These are phyloP conservation scores for Magnusiomyces fungicola DNA, from an alignment of 1,139 yeast genomes.

Conservation along the genomic window DNA sequence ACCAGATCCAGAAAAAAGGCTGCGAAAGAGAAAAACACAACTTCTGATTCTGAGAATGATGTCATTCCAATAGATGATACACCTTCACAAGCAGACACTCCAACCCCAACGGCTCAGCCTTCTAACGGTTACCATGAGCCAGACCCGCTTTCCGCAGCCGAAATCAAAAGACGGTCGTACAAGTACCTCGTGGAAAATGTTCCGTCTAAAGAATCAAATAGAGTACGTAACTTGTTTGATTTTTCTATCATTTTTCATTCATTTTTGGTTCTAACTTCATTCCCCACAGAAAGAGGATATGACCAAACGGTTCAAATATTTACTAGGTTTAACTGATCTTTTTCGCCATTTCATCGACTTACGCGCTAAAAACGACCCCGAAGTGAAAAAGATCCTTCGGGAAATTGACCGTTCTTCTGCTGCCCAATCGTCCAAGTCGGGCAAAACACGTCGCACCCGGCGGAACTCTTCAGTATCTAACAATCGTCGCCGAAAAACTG, in stretches of 20 bases:
- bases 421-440: neutral
- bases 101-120: neutral
- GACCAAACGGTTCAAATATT: slow-evolving; percentile 67
- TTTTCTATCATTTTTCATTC: neutral
- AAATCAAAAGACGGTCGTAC: slow-evolving; percentile 12
- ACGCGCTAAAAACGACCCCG: slow-evolving; percentile 71
- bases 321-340: slow-evolving; percentile 75
- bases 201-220: slow-evolving; percentile 12
- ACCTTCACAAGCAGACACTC: neutral
- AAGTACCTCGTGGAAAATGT: slow-evolving; percentile 14
- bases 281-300: slow-evolving; percentile 20
- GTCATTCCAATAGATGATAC: neutral
- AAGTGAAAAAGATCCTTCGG: slow-evolving; percentile 51
- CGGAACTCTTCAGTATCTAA: slow-evolving; percentile 16
- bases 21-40: neutral
- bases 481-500: slow-evolving; percentile 31
- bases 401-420: slow-evolving; percentile 38
- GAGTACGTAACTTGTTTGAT: slow-evolving; percentile 6
- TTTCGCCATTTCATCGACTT: slow-evolving; percentile 86
- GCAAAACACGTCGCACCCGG: slow-evolving; percentile 17
- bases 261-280: slow-evolving; percentile 14
- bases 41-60: neutral
- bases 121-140: slow-evolving; percentile 1
- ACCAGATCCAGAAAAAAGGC: neutral
- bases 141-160: slow-evolving; percentile 11